phyloP scores from a whole-genome alignment of 148 eudicot genomes.

The Camellia granthamiana region DNA sequence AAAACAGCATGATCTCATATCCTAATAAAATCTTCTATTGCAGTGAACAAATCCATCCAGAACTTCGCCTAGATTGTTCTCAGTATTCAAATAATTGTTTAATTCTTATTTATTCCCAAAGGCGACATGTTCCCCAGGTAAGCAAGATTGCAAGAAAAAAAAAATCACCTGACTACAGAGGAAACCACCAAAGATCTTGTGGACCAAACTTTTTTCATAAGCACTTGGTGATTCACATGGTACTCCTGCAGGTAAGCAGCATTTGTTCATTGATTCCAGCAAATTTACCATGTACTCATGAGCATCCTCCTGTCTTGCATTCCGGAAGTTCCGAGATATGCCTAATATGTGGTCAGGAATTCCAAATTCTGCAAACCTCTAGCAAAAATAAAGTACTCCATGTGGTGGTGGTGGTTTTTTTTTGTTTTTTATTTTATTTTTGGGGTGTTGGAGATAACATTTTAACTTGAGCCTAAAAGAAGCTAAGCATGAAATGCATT shows the following conservation, averaged over 20 bases:
- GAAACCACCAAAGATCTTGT: constrained; percentile 90
- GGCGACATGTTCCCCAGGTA: background rate
- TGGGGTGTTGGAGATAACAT: background rate
- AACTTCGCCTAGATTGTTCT: background rate
- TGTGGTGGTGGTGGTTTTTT: background rate
- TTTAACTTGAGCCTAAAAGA: background rate
- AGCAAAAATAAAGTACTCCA: background rate
- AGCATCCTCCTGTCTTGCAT: constrained; percentile 93
- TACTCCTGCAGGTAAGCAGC: constrained; percentile 88
- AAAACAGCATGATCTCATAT: background rate
- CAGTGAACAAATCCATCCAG: background rate
- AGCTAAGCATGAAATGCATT: constrained; percentile 2
- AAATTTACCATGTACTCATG: constrained; percentile 97
- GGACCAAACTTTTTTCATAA: constrained; percentile 88
- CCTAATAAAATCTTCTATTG: background rate
- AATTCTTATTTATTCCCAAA: background rate
- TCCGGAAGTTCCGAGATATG: constrained; percentile 79
- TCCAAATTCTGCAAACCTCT: constrained; percentile 12
- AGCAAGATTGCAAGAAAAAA: background rate
- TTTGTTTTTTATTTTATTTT: too few species aligned
- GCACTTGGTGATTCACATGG: constrained; percentile 89
- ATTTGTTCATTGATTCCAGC: constrained; percentile 92
- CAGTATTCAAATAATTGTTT: background rate
- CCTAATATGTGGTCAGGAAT: constrained; percentile 62
- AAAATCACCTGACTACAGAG: constrained; percentile 75